Base-by-base conservation (phyloP, 2,329 filamentous ascomycete species). In the Sporothrix pseudoabietina region DNA sequence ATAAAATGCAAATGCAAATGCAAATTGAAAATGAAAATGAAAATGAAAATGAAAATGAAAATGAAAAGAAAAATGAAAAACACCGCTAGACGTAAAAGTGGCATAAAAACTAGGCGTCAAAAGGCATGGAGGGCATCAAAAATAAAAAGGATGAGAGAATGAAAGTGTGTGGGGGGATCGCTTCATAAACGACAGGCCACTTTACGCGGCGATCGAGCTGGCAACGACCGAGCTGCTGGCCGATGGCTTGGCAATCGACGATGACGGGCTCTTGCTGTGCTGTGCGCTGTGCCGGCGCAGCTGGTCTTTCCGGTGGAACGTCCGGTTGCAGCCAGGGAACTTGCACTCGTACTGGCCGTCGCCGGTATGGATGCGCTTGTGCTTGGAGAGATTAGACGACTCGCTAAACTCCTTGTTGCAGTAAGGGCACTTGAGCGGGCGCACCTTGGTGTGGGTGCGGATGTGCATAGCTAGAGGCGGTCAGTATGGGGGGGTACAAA, bases 331-430 rank as follows among this genome's bases (percentile, higher is more conserved):
- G 55, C 85, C 81, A 2, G 82, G 79, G 61, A 81, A 78, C 0
- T 76, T 74, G 75, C 89, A 91, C 32, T 82, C 81, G 77, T 86
- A 85, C 49, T 83, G 82, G 6, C 86, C 86, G 72, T 84, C 85
- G 47, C 84, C 81, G 16, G 86, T 85, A 76, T 91, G 89, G 8
- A 85, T 91, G 75, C 88, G 87, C 69, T 87, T 85, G 78, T 91
- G 89, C 77, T 91, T 91, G 69, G 89, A 88, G 22, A 91, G 81
- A 77, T 91, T 91, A 4, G 89, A 91, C 0, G 89, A 91, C 78
- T 91, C 89, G 74, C 87, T 85, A 78, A 91, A 91, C 10, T 81
- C 81, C 77, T 88, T 89, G 63, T 83, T 84, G 76, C 89, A 91
- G 39, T 86, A 82, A 1, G 87, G 84, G 75, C 89, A 91, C 61